Percentiles rank a stretch among this genome's conserved stretches.
phyloP scores from a whole-genome alignment of 1,139 yeast genomes.

The Diutina rugosa region DNA sequence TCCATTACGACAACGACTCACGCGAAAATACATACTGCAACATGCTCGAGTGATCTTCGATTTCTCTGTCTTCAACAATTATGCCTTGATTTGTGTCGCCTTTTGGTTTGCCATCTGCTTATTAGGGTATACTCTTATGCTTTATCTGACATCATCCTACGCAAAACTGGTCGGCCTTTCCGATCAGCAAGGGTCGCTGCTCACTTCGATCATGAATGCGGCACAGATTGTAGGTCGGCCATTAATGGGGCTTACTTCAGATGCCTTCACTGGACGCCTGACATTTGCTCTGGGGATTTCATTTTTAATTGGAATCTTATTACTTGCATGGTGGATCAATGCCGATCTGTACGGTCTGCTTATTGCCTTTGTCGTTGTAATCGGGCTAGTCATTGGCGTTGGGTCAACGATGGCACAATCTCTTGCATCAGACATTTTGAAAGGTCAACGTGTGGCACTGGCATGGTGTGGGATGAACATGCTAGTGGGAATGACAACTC shows the following conservation, averaged over 20 bases:
- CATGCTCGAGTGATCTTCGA: constrained; percentile 16
- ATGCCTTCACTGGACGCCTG: constrained; percentile 37
- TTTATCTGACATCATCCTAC: constrained; percentile 51
- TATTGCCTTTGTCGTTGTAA: constrained; percentile 36
- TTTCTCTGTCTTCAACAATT: constrained; percentile 16
- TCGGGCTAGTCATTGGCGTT: constrained; percentile 49
- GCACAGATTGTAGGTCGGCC: constrained; percentile 63
- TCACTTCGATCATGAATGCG: constrained; percentile 51
- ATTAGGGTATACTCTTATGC: constrained; percentile 44
- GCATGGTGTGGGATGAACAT: constrained; percentile 50
- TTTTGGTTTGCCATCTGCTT: constrained; percentile 45
- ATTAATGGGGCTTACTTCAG: constrained; percentile 43
- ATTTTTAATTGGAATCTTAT: constrained; percentile 18
- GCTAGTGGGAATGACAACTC: constrained; percentile 30
- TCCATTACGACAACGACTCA: constrained; percentile 12
- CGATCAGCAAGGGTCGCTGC: constrained; percentile 39
- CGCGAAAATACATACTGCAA: constrained; percentile 9
- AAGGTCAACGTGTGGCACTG: constrained; percentile 28
- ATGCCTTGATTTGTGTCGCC: constrained; percentile 24
- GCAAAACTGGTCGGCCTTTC: constrained; percentile 48
- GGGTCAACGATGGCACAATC: constrained; percentile 53
- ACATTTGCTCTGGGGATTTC: constrained; percentile 31
- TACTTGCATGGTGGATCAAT: constrained; percentile 43
- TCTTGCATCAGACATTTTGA: constrained; percentile 41
- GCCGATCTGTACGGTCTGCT: constrained; percentile 38